phyloP scores from a whole-genome alignment of 1,139 yeast genomes.

The Sugiyamaella grinbergsii region DNA sequence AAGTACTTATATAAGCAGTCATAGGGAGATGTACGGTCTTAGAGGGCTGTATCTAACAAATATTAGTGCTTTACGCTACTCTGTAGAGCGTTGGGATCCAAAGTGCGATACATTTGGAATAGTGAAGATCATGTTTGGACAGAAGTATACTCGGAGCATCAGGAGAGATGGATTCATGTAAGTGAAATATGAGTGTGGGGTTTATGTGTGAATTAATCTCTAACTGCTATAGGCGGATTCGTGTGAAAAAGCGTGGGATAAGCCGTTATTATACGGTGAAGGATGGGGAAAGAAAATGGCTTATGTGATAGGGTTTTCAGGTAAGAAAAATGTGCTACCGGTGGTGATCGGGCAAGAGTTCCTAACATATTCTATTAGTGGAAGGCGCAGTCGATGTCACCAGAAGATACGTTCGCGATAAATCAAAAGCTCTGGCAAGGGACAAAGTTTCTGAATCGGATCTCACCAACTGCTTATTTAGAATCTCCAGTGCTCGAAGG shows the following conservation, averaged over 20 bases:
- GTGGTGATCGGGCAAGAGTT: no score
- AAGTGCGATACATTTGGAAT: constrained; percentile 78
- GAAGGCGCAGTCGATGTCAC: constrained; percentile 71
- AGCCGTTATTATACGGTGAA: constrained; percentile 70
- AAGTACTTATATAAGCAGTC: no score
- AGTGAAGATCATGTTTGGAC: constrained; percentile 95
- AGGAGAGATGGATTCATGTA: constrained; percentile 78
- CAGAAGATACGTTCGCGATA: constrained; percentile 60
- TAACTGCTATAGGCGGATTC: constrained; percentile 51
- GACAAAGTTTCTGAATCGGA: constrained; percentile 48
- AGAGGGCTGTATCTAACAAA: no score
- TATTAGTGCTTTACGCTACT: constrained; percentile 64
- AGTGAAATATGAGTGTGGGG: constrained; percentile 17
- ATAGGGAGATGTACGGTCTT: no score
- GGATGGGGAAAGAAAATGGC: constrained; percentile 97
- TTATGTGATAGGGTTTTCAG: constrained; percentile 70
- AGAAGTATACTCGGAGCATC: constrained; percentile 68
- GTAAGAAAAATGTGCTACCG: no score
- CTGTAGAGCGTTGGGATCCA: constrained; percentile 64
- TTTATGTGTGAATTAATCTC: background rate
- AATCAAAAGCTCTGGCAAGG: constrained; percentile 56
- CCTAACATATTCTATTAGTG: no score
- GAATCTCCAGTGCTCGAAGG: constrained; percentile 48
- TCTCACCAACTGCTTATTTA: constrained; percentile 46
- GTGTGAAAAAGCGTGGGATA: constrained; percentile 83